Evolutionary conservation across 2,329 filamentous ascomycete genomes (phyloP), one percentile per base, ranked within the genome.

Genomic region (Xylariaceae sp.): DNA sequence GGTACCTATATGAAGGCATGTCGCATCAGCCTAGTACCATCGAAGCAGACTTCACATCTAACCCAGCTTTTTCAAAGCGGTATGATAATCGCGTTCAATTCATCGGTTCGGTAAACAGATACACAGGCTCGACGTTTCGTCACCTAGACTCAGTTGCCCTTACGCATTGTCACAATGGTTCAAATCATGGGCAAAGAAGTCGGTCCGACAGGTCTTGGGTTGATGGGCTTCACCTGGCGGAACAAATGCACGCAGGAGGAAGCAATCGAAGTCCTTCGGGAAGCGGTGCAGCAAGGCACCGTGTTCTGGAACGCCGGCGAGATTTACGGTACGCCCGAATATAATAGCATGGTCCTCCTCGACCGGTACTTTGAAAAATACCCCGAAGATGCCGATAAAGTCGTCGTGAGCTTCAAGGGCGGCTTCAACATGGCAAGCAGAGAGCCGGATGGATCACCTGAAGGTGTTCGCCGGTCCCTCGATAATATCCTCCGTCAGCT

Each of bases 341-440:
- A 70, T 70, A 62, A 82, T 80, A 66, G 76, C 73, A 41, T 82
- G 0, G 75, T 79, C 37, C 69, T 82, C 5, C 72, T 82, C 23
- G 74, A 76, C 18, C 75, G 75, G 53, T 82, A 82, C 67, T 82
- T 82, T 64, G 73, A 73, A 30, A 75, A 78, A 64, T 78, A 82
- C 62, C 80, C 80, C 4, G 74, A 74, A 41, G 78, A 82, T 64
- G 78, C 77, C 0, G 68, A 74, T 35, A 79, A 80, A 62, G 74
- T 82, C n/a, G 75, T 79, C 8, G 63, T 82, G 15, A 76, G 72
- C n/a, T 77, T 82, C 71, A 82, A 82, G 65, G 78, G 79, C 8
- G 78, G 77, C 3, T 41, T 72, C 18, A 66, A 72, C 58, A 67
- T 66, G 4, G 61, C 64, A 15, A 57, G 76, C 60, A 66, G 54